phyloP scores from a whole-genome alignment of 1,284 basidiomycete genomes.

The Pseudozyma sp. region DNA sequence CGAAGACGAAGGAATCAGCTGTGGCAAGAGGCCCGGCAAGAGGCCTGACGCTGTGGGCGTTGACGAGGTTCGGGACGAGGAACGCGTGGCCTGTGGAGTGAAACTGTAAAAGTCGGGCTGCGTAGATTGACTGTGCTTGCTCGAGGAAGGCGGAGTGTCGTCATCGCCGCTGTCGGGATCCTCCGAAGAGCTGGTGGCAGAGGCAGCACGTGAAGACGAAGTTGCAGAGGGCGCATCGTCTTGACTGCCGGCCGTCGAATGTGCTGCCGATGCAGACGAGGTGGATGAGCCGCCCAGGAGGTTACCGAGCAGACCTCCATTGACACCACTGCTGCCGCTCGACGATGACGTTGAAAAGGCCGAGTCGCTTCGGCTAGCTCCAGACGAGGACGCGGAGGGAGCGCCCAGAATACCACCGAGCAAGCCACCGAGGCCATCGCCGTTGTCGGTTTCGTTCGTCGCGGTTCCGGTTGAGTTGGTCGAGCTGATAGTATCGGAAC shows the following conservation, averaged over 20 bases:
- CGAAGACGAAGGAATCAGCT: conserved; percentile 1
- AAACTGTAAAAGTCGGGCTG: conserved; percentile 35
- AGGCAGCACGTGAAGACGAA: conserved; percentile 5
- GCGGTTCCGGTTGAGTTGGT: background rate
- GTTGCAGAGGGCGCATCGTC: conserved; percentile 2
- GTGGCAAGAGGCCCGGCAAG: conserved; percentile 1
- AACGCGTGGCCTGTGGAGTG: conserved; percentile 16
- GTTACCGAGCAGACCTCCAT: conserved; percentile 8
- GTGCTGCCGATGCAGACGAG: conserved; percentile 10
- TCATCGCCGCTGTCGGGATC: background rate
- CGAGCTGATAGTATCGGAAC: background rate
- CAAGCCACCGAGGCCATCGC: background rate
- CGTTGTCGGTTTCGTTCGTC: background rate
- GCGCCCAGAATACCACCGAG: conserved; percentile 4
- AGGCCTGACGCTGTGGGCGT: conserved; percentile 2
- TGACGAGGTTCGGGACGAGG: conserved; percentile 12
- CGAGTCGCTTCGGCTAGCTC: background rate
- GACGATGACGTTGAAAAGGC: background rate
- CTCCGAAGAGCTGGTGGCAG: conserved; percentile 7
- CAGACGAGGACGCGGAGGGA: conserved; percentile 10
- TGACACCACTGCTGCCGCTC: background rate
- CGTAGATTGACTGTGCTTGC: conserved; percentile 11
- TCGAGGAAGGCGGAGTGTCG: conserved; percentile 11
- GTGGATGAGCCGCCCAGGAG: conserved; percentile 6
- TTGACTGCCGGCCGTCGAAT: conserved; percentile 8